Base-by-base conservation (phyloP, 176 grass and related monocot species). In the Ananas comosus region DNA sequence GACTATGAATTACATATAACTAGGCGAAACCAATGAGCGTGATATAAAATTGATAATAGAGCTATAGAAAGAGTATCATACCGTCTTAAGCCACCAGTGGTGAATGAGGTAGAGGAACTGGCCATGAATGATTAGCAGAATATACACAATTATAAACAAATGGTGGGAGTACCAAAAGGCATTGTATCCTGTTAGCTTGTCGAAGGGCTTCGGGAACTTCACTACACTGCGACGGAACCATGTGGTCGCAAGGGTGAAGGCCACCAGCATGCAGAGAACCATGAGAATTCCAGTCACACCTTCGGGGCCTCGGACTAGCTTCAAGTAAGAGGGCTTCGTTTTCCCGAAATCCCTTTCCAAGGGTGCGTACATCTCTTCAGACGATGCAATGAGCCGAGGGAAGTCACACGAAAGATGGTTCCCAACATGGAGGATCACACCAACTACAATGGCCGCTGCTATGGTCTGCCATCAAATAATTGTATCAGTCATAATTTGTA, bases 81-180 rank as follows among this genome's bases (percentile, higher is more conserved):
- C 95, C 64, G 95, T 94, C 72, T 86, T 99, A 27, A 64, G 73
- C 69, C 91, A 82, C 90, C 90, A 94, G 12, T 27, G 54, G 70
- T 80, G 84, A 79, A 99, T 79, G 76, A 99, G 85, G 87, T 99
- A 99, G 66, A 94, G 8, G 64, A 19, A 91, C 52, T 99, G 51
- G 23, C 95, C 95, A 78, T 99, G 95, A 79, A 99, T 78, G 57
- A 99, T 72, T 65, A 99, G 75, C n/a, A 85, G 77, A 12, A 99
- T 50, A 50, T 99, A 99, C 29, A 99, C 95, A 76, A 99, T 74
- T 67, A 79, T 74, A 29, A 99, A 88, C 58, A 99, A 78, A 74
- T 99, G 95, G 68, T 99, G 95, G 13, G 95, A 99, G 66, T 99
- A 99, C 95, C 95, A 99, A 67, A 99, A 99, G 51, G 95, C 95